A percentile compares a stretch with the other conserved stretches of the same genome.
These are phyloP conservation scores for Diutina sp. DNA, from an alignment of 1,139 yeast species.

Conservation along the genomic window DNA sequence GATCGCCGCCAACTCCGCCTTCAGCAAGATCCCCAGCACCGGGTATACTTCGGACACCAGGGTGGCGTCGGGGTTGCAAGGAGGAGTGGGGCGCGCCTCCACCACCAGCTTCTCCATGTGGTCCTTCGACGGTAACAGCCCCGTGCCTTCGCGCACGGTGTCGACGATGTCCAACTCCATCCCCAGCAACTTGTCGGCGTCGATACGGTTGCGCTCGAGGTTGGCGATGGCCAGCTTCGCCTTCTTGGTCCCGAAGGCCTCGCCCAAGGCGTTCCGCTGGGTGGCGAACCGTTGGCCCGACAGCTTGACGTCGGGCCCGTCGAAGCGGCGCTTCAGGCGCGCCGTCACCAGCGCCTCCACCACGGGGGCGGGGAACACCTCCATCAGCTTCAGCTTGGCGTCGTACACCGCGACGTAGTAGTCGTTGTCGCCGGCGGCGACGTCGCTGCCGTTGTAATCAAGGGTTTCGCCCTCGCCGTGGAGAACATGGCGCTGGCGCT, in stretches of 20 bases:
- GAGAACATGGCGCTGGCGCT: slow-evolving; percentile 28
- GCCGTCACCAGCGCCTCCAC: slow-evolving; percentile 43
- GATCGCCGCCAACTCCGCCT: slow-evolving; percentile 48
- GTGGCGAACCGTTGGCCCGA: slow-evolving; percentile 37
- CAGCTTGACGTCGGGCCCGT: slow-evolving; percentile 53
- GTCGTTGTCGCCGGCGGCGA: slow-evolving; percentile 21
- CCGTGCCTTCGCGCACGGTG: slow-evolving; percentile 59
- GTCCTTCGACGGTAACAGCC: slow-evolving; percentile 56
- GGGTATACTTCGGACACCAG: slow-evolving; percentile 77
- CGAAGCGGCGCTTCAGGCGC: slow-evolving; percentile 33
- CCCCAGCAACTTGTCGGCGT: slow-evolving; percentile 64
- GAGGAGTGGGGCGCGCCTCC: slow-evolving; percentile 74
- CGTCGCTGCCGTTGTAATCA: slow-evolving; percentile 57
- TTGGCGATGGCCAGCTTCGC: slow-evolving; percentile 86
- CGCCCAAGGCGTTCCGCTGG: slow-evolving; percentile 79
- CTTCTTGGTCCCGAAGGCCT: slow-evolving; percentile 93
- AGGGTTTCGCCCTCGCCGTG: slow-evolving; percentile 73
- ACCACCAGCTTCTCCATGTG: slow-evolving; percentile 41
- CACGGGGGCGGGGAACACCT: slow-evolving; percentile 49
- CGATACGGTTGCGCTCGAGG: slow-evolving; percentile 73
- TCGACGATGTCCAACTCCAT: slow-evolving; percentile 76
- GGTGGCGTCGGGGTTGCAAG: slow-evolving; percentile 62
- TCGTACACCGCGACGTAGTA: slow-evolving; percentile 65
- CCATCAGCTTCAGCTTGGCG: slow-evolving; percentile 42
- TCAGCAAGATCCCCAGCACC: slow-evolving; percentile 54